Evolutionary conservation across 2,329 filamentous ascomycete species (phyloP), one percentile per base, ranked within the genome.

Genomic region (Rasamsonia emersonii): DNA sequence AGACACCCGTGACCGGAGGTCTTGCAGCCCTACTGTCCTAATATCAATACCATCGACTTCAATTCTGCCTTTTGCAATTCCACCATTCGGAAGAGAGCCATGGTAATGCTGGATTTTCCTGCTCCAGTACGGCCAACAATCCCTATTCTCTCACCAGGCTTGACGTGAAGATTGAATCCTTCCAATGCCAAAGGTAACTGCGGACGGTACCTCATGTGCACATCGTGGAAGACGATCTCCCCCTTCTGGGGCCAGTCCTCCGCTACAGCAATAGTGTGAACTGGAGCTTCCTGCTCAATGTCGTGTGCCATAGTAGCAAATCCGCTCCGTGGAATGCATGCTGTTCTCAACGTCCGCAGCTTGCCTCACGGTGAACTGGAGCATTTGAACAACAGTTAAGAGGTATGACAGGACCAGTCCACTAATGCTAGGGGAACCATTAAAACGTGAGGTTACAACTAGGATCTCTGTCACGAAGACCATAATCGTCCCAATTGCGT

Each of bases 281-380:
- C 31, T 60, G 54, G 29, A 53, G 85, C 76, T 31, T 54, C 50
- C 9, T 47, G 39, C 16, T 51, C 42, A 3, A 53, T 27, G 93
- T 70, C 30, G 5, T 24, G 96, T 73, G 23, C 64, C 73, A 93
- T 88, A 1, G 88, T 88, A 0, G 86, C 79, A 56, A 93, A 93
- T 86, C 93, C 93, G 53, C 28, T 56, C 51, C 1, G 47, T 45
- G 8, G 49, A 47, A 29, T 56, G 54, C 44, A 54, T 51, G 16
- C 86, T 86, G 61, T 93, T 94, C 59, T 94, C 86, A 9, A 94
- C 85, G 58, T 96, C 89, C 16, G 89, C 89, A 5, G 95, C 70
- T 59, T 96, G 89, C 11, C 91, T 77, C 11, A 96, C 85, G 1
- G 86, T 89, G 58, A 95, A 95, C 53, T 95, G 89, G 43, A 96